Evolutionary conservation across 192 early-diverging fungal genomes (phyloP).

Genomic region (Coemansia sp.): DNA sequence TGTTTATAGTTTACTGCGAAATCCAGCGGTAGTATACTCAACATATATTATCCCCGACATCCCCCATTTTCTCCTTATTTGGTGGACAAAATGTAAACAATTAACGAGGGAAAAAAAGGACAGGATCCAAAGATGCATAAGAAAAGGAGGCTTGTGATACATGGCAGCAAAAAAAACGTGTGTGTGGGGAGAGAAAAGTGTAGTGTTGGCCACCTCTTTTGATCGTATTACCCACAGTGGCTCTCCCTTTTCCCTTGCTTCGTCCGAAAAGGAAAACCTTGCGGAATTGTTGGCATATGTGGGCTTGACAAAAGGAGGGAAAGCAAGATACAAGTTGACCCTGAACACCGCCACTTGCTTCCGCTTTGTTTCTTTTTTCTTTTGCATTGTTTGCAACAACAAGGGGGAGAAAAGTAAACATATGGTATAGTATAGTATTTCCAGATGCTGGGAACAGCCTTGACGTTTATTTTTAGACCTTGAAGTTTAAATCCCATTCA

Average conservation of each 20-base stretch:
- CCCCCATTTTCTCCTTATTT: not conserved
- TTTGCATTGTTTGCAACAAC: not conserved
- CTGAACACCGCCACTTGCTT: conserved; percentile 10
- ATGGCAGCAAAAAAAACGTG: not conserved
- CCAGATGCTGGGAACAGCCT: conserved; percentile 5
- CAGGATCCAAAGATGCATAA: not conserved
- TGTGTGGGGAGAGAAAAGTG: not conserved
- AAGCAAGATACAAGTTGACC: not conserved
- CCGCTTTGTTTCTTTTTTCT: not conserved
- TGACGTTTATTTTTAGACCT: conserved; percentile 3
- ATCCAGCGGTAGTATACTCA: not conserved
- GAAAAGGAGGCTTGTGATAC: not conserved
- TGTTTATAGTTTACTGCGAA: not conserved
- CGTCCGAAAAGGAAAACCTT: not conserved
- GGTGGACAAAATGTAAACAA: conserved; percentile 3
- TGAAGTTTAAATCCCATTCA: too few relatives aligned
- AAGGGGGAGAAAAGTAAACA: not conserved
- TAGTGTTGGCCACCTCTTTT: not conserved
- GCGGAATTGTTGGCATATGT: too few relatives aligned
- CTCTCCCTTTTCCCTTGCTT: not conserved
- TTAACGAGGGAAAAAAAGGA: not conserved
- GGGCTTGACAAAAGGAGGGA: not conserved
- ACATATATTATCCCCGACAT: not conserved
- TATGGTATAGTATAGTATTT: not conserved
- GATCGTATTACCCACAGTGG: not conserved